Conservation (phyloP, 768 basidiomycete species). For the Suillus cothurnatus region DNA sequence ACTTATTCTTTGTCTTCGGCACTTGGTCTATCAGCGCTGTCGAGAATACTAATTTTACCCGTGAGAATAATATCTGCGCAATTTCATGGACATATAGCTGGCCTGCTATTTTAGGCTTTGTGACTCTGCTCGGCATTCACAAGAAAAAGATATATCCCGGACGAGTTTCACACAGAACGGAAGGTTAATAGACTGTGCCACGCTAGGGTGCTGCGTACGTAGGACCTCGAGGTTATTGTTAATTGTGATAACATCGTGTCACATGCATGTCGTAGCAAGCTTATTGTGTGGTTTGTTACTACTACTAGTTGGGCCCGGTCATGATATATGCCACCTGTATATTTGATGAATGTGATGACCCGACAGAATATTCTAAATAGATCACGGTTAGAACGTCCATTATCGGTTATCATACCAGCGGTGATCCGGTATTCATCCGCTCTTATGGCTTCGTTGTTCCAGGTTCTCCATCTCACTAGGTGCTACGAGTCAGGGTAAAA, state of each 20-base stretch:
- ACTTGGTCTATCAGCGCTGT: slow-evolving; percentile 6
- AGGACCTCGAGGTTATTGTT: background rate
- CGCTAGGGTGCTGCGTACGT: background rate
- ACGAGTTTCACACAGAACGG: background rate
- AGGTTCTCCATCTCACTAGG: background rate
- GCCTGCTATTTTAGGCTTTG: background rate
- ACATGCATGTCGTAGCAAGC: background rate
- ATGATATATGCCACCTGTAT: too few species aligned
- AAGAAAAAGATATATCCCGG: background rate
- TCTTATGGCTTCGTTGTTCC: background rate
- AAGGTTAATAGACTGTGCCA: background rate
- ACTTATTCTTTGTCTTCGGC: slow-evolving; percentile 9
- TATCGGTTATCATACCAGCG: background rate
- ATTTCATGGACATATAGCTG: background rate
- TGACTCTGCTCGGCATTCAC: background rate
- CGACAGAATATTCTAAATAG: background rate
- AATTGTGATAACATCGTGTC: background rate
- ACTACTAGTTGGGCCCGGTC: background rate
- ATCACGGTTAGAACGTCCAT: background rate
- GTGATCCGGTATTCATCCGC: background rate
- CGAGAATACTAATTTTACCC: slow-evolving; percentile 9
- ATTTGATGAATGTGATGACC: background rate
- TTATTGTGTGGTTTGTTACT: background rate
- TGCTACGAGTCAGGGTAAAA: background rate
- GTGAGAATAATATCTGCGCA: background rate